Evolutionary conservation across 768 basidiomycete genomes (phyloP), one percentile per base, ranked within the genome.

Genomic region (Tylopilus felleus): DNA sequence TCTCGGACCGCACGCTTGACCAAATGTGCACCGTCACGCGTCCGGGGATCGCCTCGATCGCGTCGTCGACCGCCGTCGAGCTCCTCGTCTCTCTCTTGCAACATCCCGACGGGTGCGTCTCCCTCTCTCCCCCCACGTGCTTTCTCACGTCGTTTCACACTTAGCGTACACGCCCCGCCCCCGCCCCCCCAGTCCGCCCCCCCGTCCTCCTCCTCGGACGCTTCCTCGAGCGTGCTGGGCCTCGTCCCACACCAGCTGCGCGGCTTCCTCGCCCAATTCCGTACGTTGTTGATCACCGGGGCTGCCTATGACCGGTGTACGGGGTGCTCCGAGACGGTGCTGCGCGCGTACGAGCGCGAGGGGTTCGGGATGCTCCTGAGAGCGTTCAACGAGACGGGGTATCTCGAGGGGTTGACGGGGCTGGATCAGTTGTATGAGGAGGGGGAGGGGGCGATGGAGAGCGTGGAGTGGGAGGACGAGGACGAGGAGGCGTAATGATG

Each of bases 1-100:
- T 89, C 40, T 88, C 90, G 1, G 96, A 98, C 67, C 81, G 94
- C 39, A 96, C 95, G 4, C 80, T 98, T 14, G 97, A 98, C 69
- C 96, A 98, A 69, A 98, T 98, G 96, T 99, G 97, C 67, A 98
- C 97, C 1, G 97, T 99, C 28, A 98, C 96, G 0, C 77, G 97
- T 21, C 97, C 97, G 0, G 96, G 96, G 0, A 78, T 98, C 2
- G 97, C 96, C 0, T 84, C 93, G 0, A 93, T 98, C 48, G 97
- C 97, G 0, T 83, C 90, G 2, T 87, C 95, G 1, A 90, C 88
- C 0, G 94, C 93, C 0, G 96, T 98, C 1, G 97, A 99, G 68
- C 77, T 99, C 9, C 80, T 98, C 22, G 85, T 91, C 2, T 90
- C 93, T 0, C 72, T 97, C 4, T 61, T 98, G 8, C 95, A 98